These are phyloP conservation scores for Carex pumila DNA, from an alignment of 176 grass and related monocot genomes.

Conservation along the genomic window DNA sequence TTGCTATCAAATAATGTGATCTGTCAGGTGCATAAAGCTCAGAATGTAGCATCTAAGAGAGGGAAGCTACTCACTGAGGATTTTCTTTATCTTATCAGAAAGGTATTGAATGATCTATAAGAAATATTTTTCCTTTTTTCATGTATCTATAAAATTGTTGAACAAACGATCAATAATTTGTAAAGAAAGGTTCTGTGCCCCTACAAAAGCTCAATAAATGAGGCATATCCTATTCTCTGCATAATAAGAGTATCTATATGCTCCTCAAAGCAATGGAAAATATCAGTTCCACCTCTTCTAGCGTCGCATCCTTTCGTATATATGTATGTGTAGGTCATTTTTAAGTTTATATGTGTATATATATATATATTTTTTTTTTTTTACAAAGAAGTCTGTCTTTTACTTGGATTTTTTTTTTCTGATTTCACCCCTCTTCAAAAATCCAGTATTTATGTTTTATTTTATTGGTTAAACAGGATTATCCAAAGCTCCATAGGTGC, in stretches of 20 bases:
- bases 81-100: slow-evolving; percentile 93
- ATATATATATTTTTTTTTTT: too few species aligned
- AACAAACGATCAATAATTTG: too few species aligned
- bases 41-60: slow-evolving; percentile 81
- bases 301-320: neutral
- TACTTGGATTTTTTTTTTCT: neutral
- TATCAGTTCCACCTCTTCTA: neutral
- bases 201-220: neutral
- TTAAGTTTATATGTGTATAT: too few species aligned
- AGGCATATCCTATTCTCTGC: neutral
- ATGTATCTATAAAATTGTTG: too few species aligned
- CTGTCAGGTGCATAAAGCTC: slow-evolving; percentile 84
- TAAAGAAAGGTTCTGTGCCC: neutral
- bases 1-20: slow-evolving; percentile 13
- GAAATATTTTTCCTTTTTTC: too few species aligned
- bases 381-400: neutral
- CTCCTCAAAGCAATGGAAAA: neutral
- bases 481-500: slow-evolving; percentile 62
- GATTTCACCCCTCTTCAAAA: neutral
- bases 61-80: slow-evolving; percentile 93
- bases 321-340: neutral
- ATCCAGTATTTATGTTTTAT: neutral
- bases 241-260: neutral
- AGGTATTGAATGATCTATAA: slow-evolving; percentile 33
- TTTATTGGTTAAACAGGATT: slow-evolving; percentile 37